These are phyloP conservation scores for Capronia coronata DNA, from an alignment of 2,329 filamentous ascomycete species.

Conservation along the genomic window DNA sequence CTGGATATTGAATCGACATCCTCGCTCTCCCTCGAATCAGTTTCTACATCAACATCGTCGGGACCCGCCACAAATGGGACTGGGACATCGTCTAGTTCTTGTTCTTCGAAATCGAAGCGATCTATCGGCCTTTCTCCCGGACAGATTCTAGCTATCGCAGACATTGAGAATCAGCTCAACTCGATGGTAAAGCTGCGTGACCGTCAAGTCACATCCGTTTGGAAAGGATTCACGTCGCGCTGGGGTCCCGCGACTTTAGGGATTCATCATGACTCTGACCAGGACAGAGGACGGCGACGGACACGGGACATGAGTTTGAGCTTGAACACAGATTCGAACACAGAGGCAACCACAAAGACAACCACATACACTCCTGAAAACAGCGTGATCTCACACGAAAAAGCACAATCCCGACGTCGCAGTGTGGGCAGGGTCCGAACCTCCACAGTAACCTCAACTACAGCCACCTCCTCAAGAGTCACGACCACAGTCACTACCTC, in stretches of 20 bases:
- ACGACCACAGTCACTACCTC: no score
- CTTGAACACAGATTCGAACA: no score
- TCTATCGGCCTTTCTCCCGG: not conserved
- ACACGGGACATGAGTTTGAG: not conserved
- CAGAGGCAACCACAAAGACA: not conserved
- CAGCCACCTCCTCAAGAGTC: not conserved
- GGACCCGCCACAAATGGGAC: not conserved
- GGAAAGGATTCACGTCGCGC: constrained; percentile 23
- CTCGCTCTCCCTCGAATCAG: not conserved
- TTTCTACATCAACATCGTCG: not conserved
- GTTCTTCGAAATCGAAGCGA: not conserved
- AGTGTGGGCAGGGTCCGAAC: not conserved
- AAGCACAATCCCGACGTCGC: no score
- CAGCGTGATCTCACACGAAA: not conserved
- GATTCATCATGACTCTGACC: constrained; percentile 11
- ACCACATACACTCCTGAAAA: not conserved
- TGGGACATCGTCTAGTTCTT: not conserved
- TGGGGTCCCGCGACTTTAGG: constrained; percentile 25
- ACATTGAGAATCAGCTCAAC: constrained; percentile 17
- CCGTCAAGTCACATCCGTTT: constrained; percentile 18
- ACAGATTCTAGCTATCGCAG: constrained; percentile 9
- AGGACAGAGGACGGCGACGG: not conserved
- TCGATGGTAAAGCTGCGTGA: constrained; percentile 17
- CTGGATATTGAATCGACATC: constrained; percentile 7
- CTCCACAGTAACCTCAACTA: constrained; percentile 4